A percentile compares a stretch with the other conserved stretches of the same genome.
Conservation (phyloP, 306 rosid species). For the Rosa lucieae region DNA sequence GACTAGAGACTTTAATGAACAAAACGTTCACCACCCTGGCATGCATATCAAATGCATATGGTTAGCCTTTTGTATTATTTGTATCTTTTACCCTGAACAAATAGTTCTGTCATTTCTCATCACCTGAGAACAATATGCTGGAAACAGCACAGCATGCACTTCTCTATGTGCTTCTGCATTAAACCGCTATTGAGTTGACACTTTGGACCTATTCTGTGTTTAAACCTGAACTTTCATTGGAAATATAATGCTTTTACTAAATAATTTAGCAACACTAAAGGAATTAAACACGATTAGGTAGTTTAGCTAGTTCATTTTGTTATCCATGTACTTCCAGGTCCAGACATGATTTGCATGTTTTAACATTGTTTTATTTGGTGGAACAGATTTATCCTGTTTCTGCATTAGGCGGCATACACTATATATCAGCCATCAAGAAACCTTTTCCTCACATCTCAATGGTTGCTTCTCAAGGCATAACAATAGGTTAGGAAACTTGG, state of each 20-base stretch:
- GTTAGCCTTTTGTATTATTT: neutral
- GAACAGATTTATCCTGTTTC: conserved; percentile 87
- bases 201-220: neutral
- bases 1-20: neutral
- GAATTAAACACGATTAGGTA: neutral
- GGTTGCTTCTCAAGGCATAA: conserved; percentile 95
- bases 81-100: neutral
- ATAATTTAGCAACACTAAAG: neutral
- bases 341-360: conserved; percentile 3
- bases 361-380: conserved; percentile 24
- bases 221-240: neutral
- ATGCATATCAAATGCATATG: neutral
- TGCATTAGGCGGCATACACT: conserved; percentile 71
- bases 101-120: neutral
- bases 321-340: neutral
- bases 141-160: neutral
- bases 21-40: neutral
- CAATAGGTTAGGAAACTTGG: conserved; percentile 49
- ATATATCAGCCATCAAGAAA: conserved; percentile 77
- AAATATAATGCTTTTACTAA: neutral
- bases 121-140: neutral
- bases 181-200: neutral
- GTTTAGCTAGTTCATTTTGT: neutral
- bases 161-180: neutral
- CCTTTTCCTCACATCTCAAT: conserved; percentile 74